phyloP scores from a whole-genome alignment of 495 filamentous ascomycete species.

The Penicilliopsis zonata region DNA sequence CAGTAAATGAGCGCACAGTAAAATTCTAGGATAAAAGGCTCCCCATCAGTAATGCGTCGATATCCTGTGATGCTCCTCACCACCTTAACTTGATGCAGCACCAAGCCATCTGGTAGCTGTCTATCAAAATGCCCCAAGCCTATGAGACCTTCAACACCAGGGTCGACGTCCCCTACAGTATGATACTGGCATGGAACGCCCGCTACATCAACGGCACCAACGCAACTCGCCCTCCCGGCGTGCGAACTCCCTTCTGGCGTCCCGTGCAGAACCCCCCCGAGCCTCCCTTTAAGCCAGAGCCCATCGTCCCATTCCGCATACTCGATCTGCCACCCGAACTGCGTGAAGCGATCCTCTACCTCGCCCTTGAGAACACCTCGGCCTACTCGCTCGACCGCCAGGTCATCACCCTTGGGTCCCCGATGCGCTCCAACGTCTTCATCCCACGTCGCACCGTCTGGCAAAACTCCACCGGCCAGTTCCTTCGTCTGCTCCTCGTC shows the following conservation, averaged over 20 bases:
- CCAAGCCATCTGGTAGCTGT: too few species aligned
- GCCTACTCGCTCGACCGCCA: neutral
- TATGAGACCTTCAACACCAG: too few species aligned
- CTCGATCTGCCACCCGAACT: constrained; percentile 1
- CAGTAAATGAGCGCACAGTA: too few species aligned
- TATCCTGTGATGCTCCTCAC: too few species aligned
- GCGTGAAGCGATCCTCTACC: neutral
- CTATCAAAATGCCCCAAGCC: too few species aligned
- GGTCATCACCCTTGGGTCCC: neutral
- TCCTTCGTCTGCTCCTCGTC: neutral
- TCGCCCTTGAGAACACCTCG: neutral
- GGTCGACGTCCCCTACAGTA: too few species aligned
- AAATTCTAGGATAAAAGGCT: too few species aligned
- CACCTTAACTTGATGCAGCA: too few species aligned
- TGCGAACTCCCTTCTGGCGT: neutral
- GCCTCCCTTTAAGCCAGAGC: too few species aligned
- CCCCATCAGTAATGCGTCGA: too few species aligned
- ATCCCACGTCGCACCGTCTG: neutral
- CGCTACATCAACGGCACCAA: neutral
- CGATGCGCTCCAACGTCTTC: neutral
- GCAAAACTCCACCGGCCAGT: neutral
- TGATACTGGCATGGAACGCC: neutral
- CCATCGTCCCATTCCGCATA: neutral
- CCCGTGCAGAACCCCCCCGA: neutral
- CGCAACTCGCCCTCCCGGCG: neutral